Base-by-base conservation (phyloP, 2,329 filamentous ascomycete species). In the Fusarium penzigii region DNA sequence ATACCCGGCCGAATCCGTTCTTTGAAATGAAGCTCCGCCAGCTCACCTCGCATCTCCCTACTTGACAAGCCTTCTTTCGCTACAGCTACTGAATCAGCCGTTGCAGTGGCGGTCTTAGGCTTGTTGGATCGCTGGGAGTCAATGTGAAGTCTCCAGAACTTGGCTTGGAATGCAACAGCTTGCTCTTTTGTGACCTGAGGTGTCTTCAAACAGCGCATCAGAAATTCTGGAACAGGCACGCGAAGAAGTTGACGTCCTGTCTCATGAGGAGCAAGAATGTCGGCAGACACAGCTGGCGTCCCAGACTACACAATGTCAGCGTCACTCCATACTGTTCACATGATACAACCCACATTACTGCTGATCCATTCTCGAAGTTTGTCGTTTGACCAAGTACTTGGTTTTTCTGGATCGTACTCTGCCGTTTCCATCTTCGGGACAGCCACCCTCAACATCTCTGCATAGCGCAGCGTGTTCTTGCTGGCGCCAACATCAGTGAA, bases 381-480 rank as follows among this genome's bases (percentile, higher is more conserved):
- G 38, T 62, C 59, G 48, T 76, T 74, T 5, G 66, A 65, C 76
- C 75, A 79, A 1, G 70, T 72, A 16, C 62, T 64, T 2, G 75
- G 71, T 20, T 63, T 59, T 7, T 48, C 51, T 1, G 63, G 51
- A 48, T 72, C 62, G 47, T 65, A 68, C 7, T 48, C 47, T 5
- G 46, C 53, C 6, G 53, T 20, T 39, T 60, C 64, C 2, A 56
- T 43, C 47, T 58, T 65, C 3, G 75, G 72, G 10, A 70, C 62
- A 1, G 69, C 56, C 2, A 76, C 74, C 2, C 74, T 67, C 47
- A 81, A 61, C 65, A 78, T 70, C 67, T 79, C 75, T 2, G 76
- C 77, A 49, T 78, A 80, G 8, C 76, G 68, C 51, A 80, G 61
- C 1, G 77, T 78, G 56, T 81, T 82, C 56, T 74, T 79, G 58